These are phyloP conservation scores for Tetradesmus lagerheimii DNA, from an alignment of 139 green algal genomes.

Conservation along the genomic window DNA sequence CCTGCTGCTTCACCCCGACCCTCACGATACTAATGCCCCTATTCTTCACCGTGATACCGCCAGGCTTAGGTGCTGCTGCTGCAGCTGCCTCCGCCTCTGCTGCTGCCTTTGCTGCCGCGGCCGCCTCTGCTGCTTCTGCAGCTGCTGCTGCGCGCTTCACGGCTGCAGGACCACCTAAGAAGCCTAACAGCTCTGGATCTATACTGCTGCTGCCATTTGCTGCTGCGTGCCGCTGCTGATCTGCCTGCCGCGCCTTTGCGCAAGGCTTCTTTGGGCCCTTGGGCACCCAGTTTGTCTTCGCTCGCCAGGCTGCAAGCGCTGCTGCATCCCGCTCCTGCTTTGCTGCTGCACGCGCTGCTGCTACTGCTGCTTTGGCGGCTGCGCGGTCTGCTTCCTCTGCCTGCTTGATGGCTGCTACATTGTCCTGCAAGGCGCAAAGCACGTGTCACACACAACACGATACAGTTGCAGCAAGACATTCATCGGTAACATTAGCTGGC, in stretches of 20 bases:
- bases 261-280: slow-evolving; percentile 19
- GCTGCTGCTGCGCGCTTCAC: background rate
- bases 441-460: background rate
- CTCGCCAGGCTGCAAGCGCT: background rate
- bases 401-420: slow-evolving; percentile 27
- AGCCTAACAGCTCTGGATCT: background rate
- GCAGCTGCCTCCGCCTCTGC: background rate
- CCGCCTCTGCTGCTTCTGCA: background rate
- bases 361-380: slow-evolving; percentile 22
- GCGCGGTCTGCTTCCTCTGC: slow-evolving; percentile 7
- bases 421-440: background rate
- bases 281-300: background rate
- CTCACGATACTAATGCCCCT: background rate
- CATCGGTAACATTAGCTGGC: background rate
- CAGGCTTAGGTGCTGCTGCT: slow-evolving; percentile 14
- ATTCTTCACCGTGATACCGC: background rate
- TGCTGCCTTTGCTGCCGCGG: slow-evolving; percentile 16
- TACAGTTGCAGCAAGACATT: background rate
- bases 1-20: background rate
- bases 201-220: slow-evolving; percentile 9
- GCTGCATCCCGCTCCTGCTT: background rate
- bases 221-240: background rate
- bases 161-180: background rate
- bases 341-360: background rate
- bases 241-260: background rate